Percentiles rank a stretch among this genome's conserved stretches.
These are phyloP conservation scores for Porphyrellus cyaneotinctus DNA, from an alignment of 768 basidiomycete species.

Conservation along the genomic window DNA sequence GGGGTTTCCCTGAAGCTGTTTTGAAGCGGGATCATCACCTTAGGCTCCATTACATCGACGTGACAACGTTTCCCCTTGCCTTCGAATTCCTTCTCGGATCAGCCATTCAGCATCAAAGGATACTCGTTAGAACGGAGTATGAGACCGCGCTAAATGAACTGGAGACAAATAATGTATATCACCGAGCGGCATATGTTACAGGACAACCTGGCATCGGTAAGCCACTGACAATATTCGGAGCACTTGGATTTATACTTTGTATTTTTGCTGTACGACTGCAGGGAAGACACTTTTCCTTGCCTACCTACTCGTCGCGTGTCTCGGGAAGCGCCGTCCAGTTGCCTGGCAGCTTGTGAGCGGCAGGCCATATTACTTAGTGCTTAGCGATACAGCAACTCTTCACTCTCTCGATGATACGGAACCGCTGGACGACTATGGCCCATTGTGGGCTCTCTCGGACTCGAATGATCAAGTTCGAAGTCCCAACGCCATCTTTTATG, in stretches of 20 bases:
- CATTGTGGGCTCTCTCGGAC: background rate
- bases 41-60: background rate
- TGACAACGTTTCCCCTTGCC: background rate
- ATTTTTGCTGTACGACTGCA: background rate
- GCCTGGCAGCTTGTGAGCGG: background rate
- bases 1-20: background rate
- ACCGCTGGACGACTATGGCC: background rate
- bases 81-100: background rate
- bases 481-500: background rate
- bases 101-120: background rate
- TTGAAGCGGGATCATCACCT: background rate
- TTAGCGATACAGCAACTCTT: background rate
- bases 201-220: slow-evolving; percentile 6
- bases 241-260: background rate
- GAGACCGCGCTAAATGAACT: background rate
- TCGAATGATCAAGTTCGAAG: background rate
- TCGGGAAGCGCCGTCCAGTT: background rate
- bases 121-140: slow-evolving; percentile 1
- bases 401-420: background rate
- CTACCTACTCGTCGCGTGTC: background rate
- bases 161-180: background rate
- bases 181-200: background rate
- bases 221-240: background rate
- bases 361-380: background rate
- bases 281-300: background rate